Conservation (phyloP, 768 basidiomycete species). For the Guyanaporus albipodus region DNA sequence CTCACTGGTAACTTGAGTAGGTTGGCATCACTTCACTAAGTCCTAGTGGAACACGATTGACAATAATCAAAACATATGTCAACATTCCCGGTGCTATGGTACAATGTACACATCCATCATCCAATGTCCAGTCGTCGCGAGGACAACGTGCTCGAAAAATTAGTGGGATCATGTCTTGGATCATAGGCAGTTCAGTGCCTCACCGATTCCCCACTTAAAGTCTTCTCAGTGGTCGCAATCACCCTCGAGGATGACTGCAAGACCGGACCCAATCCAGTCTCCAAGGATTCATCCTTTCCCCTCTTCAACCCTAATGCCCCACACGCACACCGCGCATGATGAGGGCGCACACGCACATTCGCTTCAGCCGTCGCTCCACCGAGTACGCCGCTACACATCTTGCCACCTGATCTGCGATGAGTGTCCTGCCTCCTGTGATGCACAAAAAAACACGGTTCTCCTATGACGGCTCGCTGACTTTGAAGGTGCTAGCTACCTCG, state of each 20-base stretch:
- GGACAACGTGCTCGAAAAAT: conserved; percentile 31
- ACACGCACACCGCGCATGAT: conserved; percentile 22
- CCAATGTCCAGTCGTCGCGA: conserved; percentile 17
- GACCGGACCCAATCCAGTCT: conserved; percentile 34
- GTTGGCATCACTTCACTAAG: conserved; percentile 4
- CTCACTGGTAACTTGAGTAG: conserved; percentile 1
- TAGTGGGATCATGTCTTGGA: conserved; percentile 20
- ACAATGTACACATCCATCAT: not conserved
- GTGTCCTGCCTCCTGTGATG: not conserved
- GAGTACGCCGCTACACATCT: conserved; percentile 21
- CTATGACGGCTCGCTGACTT: conserved; percentile 31
- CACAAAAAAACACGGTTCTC: conserved; percentile 1
- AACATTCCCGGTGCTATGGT: conserved; percentile 12
- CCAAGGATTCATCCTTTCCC: conserved; percentile 41
- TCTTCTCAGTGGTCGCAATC: conserved; percentile 19
- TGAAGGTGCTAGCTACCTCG: conserved; percentile 13
- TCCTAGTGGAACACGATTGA: not conserved
- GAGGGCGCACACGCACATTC: conserved; percentile 31
- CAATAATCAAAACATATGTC: conserved; percentile 21
- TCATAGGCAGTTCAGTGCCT: conserved; percentile 29
- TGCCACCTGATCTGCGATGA: conserved; percentile 25
- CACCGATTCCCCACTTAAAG: conserved; percentile 23
- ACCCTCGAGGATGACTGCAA: conserved; percentile 12
- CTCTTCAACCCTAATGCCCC: conserved; percentile 27
- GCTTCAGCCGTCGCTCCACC: conserved; percentile 36